A percentile compares a stretch with the other conserved stretches of the same genome.
Conservation (phyloP, 2,329 filamentous ascomycete species). For the Onygenales sp. region DNA sequence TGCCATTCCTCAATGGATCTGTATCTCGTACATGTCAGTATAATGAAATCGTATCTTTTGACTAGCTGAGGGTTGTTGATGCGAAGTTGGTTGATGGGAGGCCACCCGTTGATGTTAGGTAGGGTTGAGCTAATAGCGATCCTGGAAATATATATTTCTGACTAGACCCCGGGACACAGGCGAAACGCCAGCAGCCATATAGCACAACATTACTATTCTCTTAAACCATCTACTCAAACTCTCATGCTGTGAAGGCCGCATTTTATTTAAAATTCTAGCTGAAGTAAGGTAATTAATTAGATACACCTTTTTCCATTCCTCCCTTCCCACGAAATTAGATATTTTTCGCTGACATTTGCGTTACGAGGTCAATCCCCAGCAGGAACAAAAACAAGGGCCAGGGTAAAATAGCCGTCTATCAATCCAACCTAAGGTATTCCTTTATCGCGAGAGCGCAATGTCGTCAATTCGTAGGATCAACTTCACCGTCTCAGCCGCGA, state of each 20-base stretch:
- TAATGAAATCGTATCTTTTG: too few relatives aligned
- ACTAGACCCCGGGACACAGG: accelerated
- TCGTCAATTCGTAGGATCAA: slow-evolving; percentile 70
- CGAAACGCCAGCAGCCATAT: too few relatives aligned
- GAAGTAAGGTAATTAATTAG: neutral
- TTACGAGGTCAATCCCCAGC: neutral
- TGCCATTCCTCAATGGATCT: too few relatives aligned
- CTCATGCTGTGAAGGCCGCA: neutral
- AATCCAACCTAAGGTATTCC: neutral
- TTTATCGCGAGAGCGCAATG: slow-evolving; percentile 46
- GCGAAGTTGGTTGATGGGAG: too few relatives aligned
- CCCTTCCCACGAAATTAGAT: neutral
- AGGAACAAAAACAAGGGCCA: neutral
- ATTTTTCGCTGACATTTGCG: neutral
- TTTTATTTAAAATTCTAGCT: neutral
- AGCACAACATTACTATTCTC: too few relatives aligned
- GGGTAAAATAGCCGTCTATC: neutral
- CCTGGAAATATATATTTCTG: too few relatives aligned
- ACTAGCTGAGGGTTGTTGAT: too few relatives aligned
- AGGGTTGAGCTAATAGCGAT: too few relatives aligned
- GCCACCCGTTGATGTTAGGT: too few relatives aligned
- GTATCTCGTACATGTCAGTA: too few relatives aligned
- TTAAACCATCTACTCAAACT: neutral
- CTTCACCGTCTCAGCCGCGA: slow-evolving; percentile 97
- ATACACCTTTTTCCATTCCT: neutral